These are phyloP conservation scores for Talaromyces adpressus DNA, from an alignment of 495 filamentous ascomycete genomes.

Conservation along the genomic window DNA sequence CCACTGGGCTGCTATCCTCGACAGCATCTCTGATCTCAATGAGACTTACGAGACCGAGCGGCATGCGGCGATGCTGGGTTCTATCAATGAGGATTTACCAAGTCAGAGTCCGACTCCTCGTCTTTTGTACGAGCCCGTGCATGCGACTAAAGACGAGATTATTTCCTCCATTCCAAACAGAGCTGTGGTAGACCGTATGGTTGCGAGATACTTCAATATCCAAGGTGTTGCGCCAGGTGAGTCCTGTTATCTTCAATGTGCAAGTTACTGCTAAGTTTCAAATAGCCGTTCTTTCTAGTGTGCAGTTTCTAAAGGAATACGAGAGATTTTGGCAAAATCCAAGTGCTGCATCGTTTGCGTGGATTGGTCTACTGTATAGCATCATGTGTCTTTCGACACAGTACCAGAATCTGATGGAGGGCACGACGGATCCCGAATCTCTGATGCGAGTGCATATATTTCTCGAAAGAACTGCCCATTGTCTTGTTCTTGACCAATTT, in stretches of 20 bases:
- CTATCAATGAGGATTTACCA: neutral
- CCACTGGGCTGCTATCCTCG: conserved; percentile 16
- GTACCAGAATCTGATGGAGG: conserved; percentile 4
- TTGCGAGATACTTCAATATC: conserved; percentile 6
- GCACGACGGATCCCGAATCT: neutral
- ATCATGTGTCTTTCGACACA: conserved; percentile 17
- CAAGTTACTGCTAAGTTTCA: neutral
- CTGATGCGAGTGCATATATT: conserved; percentile 12
- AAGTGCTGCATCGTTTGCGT: conserved; percentile 11
- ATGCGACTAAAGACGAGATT: conserved; percentile 20
- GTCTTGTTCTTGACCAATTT: conserved; percentile 33
- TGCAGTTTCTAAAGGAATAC: conserved; percentile 13
- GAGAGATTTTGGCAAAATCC: conserved; percentile 18
- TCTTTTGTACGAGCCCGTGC: conserved; percentile 8
- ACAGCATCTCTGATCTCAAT: conserved; percentile 13
- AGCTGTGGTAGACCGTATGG: conserved; percentile 18
- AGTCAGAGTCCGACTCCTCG: neutral
- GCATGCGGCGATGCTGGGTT: neutral
- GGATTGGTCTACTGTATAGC: conserved; percentile 20
- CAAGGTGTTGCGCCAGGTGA: conserved; percentile 5
- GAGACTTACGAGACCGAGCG: conserved; percentile 17
- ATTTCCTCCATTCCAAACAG: conserved; percentile 21
- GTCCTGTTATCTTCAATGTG: neutral
- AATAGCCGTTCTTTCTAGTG: conserved; percentile 3
- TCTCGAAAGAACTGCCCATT: conserved; percentile 30